These are phyloP conservation scores for Fagopyrum homotropicum DNA, from an alignment of 148 eudicot species.

Conservation along the genomic window DNA sequence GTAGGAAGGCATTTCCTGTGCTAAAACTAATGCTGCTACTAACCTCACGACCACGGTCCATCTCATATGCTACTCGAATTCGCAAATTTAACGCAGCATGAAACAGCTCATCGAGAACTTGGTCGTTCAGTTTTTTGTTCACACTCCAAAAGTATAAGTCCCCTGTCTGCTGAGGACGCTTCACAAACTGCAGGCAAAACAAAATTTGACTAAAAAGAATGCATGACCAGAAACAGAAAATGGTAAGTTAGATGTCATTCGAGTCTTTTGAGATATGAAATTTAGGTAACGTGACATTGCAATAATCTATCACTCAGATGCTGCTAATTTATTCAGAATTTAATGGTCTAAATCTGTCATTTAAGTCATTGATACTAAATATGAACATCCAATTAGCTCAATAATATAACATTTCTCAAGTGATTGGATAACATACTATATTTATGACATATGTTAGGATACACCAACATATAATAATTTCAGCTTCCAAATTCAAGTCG, in stretches of 20 bases:
- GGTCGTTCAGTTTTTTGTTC: constrained; percentile 44
- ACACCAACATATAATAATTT: neutral
- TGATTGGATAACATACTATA: neutral
- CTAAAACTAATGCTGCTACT: neutral
- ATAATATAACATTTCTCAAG: neutral
- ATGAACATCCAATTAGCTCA: neutral
- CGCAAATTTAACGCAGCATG: constrained; percentile 80
- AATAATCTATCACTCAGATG: neutral
- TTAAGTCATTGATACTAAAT: neutral
- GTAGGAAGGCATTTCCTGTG: neutral
- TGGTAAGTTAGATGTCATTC: neutral
- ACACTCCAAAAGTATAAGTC: constrained; percentile 48
- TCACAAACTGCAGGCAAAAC: constrained; percentile 44
- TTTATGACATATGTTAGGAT: neutral
- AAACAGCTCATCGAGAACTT: constrained; percentile 77
- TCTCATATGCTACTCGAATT: constrained; percentile 46
- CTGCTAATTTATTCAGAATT: neutral
- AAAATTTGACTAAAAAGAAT: neutral
- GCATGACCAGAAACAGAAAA: neutral
- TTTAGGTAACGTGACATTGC: neutral
- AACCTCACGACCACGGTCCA: constrained; percentile 71
- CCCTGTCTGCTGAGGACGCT: constrained; percentile 29
- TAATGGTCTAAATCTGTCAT: neutral
- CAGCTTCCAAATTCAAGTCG: neutral
- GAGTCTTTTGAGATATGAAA: neutral